Conservation (phyloP, 192 early-diverging fungal species). For the Linnemannia schmuckeri region DNA sequence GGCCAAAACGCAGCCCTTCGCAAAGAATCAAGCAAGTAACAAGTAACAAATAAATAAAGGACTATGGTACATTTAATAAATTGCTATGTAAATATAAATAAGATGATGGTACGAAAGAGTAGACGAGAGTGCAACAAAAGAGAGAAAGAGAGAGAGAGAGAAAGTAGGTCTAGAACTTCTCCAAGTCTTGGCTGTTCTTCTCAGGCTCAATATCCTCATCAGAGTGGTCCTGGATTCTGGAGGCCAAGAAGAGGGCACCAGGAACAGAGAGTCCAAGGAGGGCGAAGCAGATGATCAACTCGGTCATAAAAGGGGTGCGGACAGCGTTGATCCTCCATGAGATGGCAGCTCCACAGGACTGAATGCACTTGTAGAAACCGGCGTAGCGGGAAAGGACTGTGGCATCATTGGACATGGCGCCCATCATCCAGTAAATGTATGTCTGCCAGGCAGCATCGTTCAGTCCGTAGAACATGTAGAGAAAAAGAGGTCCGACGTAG, state of each 20-base stretch:
- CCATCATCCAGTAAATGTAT: conserved; percentile 86
- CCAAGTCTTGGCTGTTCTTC: conserved; percentile 5
- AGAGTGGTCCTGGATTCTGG: conserved; percentile 46
- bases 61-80: conserved; percentile 5
- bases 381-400: conserved; percentile 78
- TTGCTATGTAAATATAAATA: background rate
- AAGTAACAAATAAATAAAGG: background rate
- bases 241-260: conserved; percentile 35
- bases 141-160: background rate
- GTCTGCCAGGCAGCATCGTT: conserved; percentile 88
- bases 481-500: conserved; percentile 71
- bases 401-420: conserved; percentile 86
- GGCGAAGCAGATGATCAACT: conserved; percentile 57
- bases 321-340: conserved; percentile 78
- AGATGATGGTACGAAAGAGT: background rate
- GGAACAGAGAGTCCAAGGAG: conserved; percentile 56
- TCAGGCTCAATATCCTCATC: conserved; percentile 18
- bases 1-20: background rate
- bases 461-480: conserved; percentile 83
- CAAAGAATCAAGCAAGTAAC: background rate
- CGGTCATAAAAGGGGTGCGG: conserved; percentile 38
- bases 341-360: conserved; percentile 82
- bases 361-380: conserved; percentile 94
- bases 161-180: background rate
- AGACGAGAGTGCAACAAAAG: background rate